Conservation (phyloP, 192 early-diverging fungal genomes). For the Rhizoclosmatium sp. region DNA sequence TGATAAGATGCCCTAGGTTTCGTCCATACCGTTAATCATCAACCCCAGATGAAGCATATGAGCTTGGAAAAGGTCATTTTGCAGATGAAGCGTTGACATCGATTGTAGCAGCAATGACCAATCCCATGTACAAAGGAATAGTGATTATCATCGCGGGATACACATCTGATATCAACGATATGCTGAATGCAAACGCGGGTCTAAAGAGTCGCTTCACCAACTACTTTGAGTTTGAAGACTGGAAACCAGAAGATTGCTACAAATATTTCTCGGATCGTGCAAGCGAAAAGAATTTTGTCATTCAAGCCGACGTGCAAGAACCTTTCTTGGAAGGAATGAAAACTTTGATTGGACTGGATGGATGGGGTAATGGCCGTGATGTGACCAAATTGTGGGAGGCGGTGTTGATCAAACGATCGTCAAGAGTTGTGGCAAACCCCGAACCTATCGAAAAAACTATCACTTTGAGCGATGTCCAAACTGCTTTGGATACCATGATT, state of each 20-base stretch:
- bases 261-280: slow-evolving; percentile 26
- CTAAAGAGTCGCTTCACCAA: slow-evolving; percentile 43
- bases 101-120: slow-evolving; percentile 50
- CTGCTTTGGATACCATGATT: slow-evolving; percentile 33
- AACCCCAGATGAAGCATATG: slow-evolving; percentile 47
- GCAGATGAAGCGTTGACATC: slow-evolving; percentile 44
- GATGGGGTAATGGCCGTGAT: slow-evolving; percentile 48
- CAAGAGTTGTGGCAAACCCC: slow-evolving; percentile 16
- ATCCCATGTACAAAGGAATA: slow-evolving; percentile 43
- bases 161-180: slow-evolving; percentile 42
- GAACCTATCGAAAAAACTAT: slow-evolving; percentile 37
- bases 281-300: slow-evolving; percentile 5
- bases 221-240: slow-evolving; percentile 46
- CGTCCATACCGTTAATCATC: background rate
- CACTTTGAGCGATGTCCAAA: slow-evolving; percentile 15
- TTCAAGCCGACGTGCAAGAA: slow-evolving; percentile 25
- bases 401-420: slow-evolving; percentile 17
- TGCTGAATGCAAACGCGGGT: slow-evolving; percentile 44
- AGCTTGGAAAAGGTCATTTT: slow-evolving; percentile 50
- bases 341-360: slow-evolving; percentile 25
- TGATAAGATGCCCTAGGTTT: background rate
- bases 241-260: slow-evolving; percentile 30
- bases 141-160: slow-evolving; percentile 53
- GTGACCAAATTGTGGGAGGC: slow-evolving; percentile 33
- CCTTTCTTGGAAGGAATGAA: slow-evolving; percentile 10